Base-by-base conservation (phyloP, 2,329 filamentous ascomycete species). In the Phaeosphaeriaceae sp. region DNA sequence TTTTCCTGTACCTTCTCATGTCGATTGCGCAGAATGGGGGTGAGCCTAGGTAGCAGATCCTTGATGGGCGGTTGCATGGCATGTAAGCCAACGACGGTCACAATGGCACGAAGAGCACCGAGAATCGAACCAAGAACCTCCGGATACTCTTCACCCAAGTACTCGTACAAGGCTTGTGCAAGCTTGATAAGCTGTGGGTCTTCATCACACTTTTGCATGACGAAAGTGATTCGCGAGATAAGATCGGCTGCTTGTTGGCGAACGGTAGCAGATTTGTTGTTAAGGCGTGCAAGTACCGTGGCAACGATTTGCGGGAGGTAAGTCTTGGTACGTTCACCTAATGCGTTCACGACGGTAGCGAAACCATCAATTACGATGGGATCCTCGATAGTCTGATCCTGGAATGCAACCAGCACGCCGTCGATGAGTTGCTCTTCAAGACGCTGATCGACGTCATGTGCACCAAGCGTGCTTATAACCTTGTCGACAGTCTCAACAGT, bases 1-100 rank as follows among this genome's bases (percentile, higher is more conserved):
- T 99, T 99, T 74, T 99, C 95, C 77, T 99, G 95, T 45, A 99
- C 96, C 80, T 99, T 99, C 76, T 99, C 95, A 81, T 99, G 95
- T 63, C 95, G 91, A 80, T 99, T 99, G 75, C 95, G 92, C 53
- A 99, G 85, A 76, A 99, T 99, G n/a, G 95, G 95, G 1, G 95
- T 99, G 33, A 99, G 87, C 42, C 95, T 92, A 17, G 95, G 95
- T 10, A 99, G 86, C 27, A 99, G 85, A 75, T 99, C 96, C 76
- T 94, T 94, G 82, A 99, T 98, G 1, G 95, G 94, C 15, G 95
- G 95, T 72, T 98, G 93, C 94, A 98, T 98, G 79, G 96, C 92
- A 70, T 91, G 91, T 81, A 99, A 97, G 80, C 95, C 95, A 33
- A 99, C 94, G 17, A 99, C 95, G 0, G 94, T 97, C 66, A 99